Evolutionary conservation across 352 stramenopile species (phyloP).

Genomic region (Phytophthora fragariaefolia): DNA sequence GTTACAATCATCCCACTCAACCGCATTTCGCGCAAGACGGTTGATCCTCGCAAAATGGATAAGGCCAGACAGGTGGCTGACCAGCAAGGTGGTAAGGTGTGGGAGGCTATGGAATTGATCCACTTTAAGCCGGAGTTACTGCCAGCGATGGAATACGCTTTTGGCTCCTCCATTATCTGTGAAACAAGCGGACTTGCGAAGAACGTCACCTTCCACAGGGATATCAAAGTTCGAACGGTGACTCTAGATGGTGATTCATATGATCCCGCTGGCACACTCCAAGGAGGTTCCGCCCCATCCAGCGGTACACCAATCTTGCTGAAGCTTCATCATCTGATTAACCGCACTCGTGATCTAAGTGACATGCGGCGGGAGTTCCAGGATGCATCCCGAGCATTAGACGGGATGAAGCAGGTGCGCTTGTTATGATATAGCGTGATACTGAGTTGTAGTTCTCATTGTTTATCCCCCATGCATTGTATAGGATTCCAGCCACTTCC

Average conservation of each 20-base stretch:
- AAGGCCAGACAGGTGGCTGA: constrained; percentile 87
- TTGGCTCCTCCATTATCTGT: constrained; percentile 98
- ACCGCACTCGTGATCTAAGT: constrained; percentile 65
- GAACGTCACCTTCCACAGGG: constrained; percentile 85
- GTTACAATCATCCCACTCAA: constrained; percentile 99
- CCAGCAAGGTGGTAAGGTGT: constrained; percentile 91
- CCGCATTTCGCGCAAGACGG: constrained; percentile 91
- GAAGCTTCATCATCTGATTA: constrained; percentile 84
- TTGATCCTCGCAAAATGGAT: constrained; percentile 79
- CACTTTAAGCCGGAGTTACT: constrained; percentile 96
- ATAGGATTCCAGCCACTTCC: constrained; percentile 76
- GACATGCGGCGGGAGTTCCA: constrained; percentile 77
- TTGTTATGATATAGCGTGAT: background rate
- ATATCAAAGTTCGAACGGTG: constrained; percentile 96
- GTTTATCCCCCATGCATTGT: constrained; percentile 4
- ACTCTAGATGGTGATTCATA: constrained; percentile 99
- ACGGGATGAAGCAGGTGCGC: constrained; percentile 75
- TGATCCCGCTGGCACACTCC: constrained; percentile 97
- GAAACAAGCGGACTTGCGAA: constrained; percentile 93
- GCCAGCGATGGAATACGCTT: constrained; percentile 98
- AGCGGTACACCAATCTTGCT: constrained; percentile 79
- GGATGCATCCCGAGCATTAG: constrained; percentile 59
- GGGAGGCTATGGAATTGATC: constrained; percentile 96
- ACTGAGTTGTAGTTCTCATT: background rate
- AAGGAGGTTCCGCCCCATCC: constrained; percentile 87